A percentile compares a stretch with the other conserved stretches of the same genome.
Evolutionary conservation across 2,329 filamentous ascomycete species (phyloP).

Genomic region (Penicillium sp.): DNA sequence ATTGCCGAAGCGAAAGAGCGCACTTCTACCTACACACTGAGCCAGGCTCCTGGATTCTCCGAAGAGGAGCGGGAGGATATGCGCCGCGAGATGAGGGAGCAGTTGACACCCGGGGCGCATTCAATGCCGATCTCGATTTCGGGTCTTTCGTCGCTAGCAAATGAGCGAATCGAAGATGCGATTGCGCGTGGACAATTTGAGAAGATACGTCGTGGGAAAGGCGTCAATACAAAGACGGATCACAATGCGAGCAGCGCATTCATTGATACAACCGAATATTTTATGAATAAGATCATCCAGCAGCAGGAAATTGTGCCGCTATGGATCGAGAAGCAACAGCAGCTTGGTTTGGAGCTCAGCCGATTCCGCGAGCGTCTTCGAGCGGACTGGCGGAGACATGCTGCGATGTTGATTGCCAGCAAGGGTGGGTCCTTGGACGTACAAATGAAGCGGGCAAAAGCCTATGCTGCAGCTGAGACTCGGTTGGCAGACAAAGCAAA

Average conservation of each 20-base stretch:
- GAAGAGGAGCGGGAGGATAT: constrained; percentile 71
- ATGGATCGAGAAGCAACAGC: constrained; percentile 99
- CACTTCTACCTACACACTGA: constrained; percentile 54
- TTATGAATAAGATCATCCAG: constrained; percentile 98
- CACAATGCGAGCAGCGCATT: constrained; percentile 81
- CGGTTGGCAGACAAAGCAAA: constrained; percentile 28
- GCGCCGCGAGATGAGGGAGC: constrained; percentile 71
- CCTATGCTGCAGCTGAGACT: constrained; percentile 72
- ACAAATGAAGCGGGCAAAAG: constrained; percentile 69
- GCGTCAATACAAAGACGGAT: constrained; percentile 68
- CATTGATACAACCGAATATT: constrained; percentile 93
- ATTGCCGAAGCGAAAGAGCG: constrained; percentile 59
- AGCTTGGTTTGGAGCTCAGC: constrained; percentile 66
- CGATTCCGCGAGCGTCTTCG: constrained; percentile 73
- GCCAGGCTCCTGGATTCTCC: constrained; percentile 58
- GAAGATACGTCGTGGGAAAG: constrained; percentile 76
- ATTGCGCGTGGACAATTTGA: constrained; percentile 88
- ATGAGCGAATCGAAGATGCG: constrained; percentile 89
- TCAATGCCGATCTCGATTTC: constrained; percentile 72
- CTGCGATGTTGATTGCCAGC: constrained; percentile 72
- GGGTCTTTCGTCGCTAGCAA: constrained; percentile 78
- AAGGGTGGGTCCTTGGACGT: constrained; percentile 70
- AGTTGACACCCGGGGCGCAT: constrained; percentile 71
- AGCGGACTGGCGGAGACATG: constrained; percentile 81
- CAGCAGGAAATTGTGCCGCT: constrained; percentile 92